Percentiles rank a stretch among this genome's conserved stretches.
phyloP scores from a whole-genome alignment of 2,329 filamentous ascomycete species.

The Diaporthe aspalathi region DNA sequence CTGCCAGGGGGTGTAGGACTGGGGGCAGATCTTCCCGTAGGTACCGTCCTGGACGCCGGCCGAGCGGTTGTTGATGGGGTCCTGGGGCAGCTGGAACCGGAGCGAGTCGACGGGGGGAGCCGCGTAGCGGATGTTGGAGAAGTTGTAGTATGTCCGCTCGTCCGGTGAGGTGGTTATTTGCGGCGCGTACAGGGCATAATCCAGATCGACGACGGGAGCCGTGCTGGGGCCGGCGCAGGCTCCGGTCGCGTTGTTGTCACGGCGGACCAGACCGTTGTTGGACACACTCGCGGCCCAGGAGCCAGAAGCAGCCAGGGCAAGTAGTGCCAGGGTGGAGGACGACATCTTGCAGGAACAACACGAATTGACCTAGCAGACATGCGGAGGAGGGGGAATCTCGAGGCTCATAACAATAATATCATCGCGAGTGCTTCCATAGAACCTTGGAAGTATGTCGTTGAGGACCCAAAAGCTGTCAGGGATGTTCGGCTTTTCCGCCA shows the following conservation, averaged over 20 bases:
- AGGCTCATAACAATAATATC: not conserved
- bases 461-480: not conserved
- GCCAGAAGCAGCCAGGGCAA: slow-evolving; percentile 1
- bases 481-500: slow-evolving; percentile 16
- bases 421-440: not conserved
- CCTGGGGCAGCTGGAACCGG: slow-evolving; percentile 41
- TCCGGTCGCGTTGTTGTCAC: not conserved
- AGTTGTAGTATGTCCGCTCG: slow-evolving; percentile 41
- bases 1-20: slow-evolving; percentile 31
- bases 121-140: slow-evolving; percentile 44
- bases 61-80: slow-evolving; percentile 30
- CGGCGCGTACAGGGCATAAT: slow-evolving; percentile 27
- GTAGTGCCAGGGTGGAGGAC: not conserved
- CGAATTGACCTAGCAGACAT: not conserved
- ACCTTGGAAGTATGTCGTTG: slow-evolving; percentile 8
- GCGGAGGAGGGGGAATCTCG: no score
- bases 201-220: slow-evolving; percentile 14
- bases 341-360: not conserved
- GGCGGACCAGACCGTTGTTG: not conserved
- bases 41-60: slow-evolving; percentile 38
- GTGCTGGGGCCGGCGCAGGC: not conserved
- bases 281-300: not conserved
- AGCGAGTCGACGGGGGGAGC: slow-evolving; percentile 40
- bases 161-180: slow-evolving; percentile 23
- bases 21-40: slow-evolving; percentile 39